Evolutionary conservation across 2,329 filamentous ascomycete genomes (phyloP), one percentile per base, ranked within the genome.

Genomic region (Kalaharituber pfeilii): DNA sequence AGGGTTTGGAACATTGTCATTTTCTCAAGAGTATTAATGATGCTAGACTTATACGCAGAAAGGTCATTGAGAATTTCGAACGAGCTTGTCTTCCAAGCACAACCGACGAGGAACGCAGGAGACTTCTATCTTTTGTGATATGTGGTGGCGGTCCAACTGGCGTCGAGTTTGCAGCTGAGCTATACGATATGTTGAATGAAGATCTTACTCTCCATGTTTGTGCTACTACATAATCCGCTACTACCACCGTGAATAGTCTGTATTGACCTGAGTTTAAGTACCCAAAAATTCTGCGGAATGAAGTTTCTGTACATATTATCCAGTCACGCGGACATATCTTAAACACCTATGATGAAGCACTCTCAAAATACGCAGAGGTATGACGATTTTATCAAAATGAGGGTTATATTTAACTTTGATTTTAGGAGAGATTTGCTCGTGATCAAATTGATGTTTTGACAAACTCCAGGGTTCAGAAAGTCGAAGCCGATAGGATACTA

Each of bases 21-120:
- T 95, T 95, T 71, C 75, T 98, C 58, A 98, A 98, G 69, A 84
- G 94, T 57, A 93, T 98, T 62, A 82, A 84, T 57, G 89, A 98
- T 67, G 91, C 93, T 5, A 80, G 89, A 25, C 74, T 79, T 64
- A 95, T 98, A 63, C 82, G 89, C 56, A 94, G 94, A 67, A 77
- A 82, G 61, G 81, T 98, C 25, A 78, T 96, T 62, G 78, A 82
- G 45, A 98, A 98, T 65, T 76, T 98, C 56, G 91, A 98, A 67
- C 72, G 81, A 30, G 87, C 91, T 22, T 94, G 86, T 65, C 71
- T 98, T n/a, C 93, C 93, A 0, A 95, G 88, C 0, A 96, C 88
- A 0, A 71, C 78, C 0, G 89, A 98, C 63, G 81, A 87, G 44
- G 91, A 98, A 69, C 80, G 91, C 59, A 82, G 76, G 65, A 79